Evolutionary conservation across 495 filamentous ascomycete genomes (phyloP).

Genomic region (Aspergillus egyptiacus): DNA sequence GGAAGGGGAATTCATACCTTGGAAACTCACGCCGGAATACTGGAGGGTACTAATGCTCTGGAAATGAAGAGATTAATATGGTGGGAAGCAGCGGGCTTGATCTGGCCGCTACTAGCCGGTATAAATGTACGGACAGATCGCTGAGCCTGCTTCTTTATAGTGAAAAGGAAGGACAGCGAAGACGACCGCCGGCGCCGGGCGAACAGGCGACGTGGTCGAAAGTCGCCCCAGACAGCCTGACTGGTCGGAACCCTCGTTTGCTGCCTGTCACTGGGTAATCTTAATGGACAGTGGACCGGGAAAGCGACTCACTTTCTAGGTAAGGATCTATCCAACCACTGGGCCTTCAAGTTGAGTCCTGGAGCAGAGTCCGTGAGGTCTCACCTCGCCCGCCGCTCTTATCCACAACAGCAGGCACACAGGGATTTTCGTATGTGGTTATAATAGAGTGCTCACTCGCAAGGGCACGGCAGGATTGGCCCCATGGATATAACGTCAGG

Average conservation of each 20-base stretch:
- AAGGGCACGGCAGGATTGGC: slow-evolving; percentile 10
- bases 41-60: slow-evolving; percentile 11
- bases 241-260: slow-evolving; percentile 15
- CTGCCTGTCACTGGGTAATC: slow-evolving; percentile 16
- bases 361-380: slow-evolving; percentile 4
- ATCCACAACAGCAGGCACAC: slow-evolving; percentile 11
- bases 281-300: too few species aligned
- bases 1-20: slow-evolving; percentile 14
- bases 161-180: slow-evolving; percentile 2
- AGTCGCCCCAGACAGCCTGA: slow-evolving; percentile 12
- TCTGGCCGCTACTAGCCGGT: slow-evolving; percentile 11
- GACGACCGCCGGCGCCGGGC: not conserved
- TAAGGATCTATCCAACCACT: slow-evolving; percentile 15
- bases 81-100: slow-evolving; percentile 13
- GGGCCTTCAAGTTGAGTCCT: slow-evolving; percentile 11
- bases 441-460: slow-evolving; percentile 13
- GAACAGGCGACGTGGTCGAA: slow-evolving; percentile 17
- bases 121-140: slow-evolving; percentile 8
- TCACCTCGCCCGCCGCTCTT: slow-evolving; percentile 10
- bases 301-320: slow-evolving; percentile 12
- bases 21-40: slow-evolving; percentile 14
- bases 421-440: slow-evolving; percentile 9
- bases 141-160: slow-evolving; percentile 17
- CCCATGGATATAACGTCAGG: slow-evolving; percentile 12
- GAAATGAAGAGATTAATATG: slow-evolving; percentile 9